Evolutionary conservation across 148 eudicot genomes (phyloP).

Genomic region (Fagopyrum esculentum): DNA sequence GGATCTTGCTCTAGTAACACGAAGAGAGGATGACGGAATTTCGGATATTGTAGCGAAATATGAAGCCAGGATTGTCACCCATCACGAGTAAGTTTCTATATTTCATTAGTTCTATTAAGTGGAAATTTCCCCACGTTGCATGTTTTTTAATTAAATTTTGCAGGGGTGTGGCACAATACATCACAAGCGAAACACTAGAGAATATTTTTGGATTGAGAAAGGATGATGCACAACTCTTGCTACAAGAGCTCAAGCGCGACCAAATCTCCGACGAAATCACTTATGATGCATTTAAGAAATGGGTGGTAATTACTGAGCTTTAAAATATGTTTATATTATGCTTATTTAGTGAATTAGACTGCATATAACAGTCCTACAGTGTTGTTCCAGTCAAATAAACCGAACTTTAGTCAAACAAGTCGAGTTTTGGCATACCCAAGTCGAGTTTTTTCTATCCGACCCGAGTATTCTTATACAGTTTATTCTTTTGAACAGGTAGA

Average conservation of each 20-base stretch:
- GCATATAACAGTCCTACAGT: too few species aligned
- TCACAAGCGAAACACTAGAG: not conserved
- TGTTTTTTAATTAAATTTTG: not conserved
- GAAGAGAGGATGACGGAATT: not conserved
- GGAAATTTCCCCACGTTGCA: not conserved
- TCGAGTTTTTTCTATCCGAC: too few species aligned
- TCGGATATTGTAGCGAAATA: not conserved
- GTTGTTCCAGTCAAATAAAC: too few species aligned
- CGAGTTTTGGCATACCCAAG: not conserved
- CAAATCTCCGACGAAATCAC: not conserved
- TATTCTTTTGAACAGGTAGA: not conserved
- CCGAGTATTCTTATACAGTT: not conserved
- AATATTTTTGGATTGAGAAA: not conserved
- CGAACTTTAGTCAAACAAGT: too few species aligned
- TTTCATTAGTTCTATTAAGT: not conserved
- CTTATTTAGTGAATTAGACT: too few species aligned
- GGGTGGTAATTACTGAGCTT: not conserved
- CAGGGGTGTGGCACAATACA: not conserved
- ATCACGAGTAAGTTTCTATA: not conserved
- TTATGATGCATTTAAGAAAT: not conserved
- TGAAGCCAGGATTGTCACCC: not conserved
- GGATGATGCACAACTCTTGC: not conserved
- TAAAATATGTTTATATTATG: not conserved
- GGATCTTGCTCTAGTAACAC: not conserved
- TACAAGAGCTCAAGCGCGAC: not conserved